phyloP scores from a whole-genome alignment of 2,329 filamentous ascomycete species.

The Ceratocystis lukuohia region DNA sequence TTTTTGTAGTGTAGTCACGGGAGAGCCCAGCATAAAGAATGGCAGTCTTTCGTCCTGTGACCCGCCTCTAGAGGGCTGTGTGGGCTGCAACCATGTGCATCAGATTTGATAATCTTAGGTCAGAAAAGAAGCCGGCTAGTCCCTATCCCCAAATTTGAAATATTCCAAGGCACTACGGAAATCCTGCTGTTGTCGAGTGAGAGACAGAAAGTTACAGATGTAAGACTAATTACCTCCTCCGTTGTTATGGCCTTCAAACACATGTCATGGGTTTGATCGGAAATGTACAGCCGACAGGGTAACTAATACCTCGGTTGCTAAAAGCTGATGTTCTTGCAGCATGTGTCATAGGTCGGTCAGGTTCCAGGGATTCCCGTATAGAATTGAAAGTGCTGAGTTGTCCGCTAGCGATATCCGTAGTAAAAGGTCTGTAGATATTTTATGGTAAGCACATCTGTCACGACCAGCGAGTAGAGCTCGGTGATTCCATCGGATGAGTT shows the following conservation, averaged over 20 bases:
- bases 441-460: constrained; percentile 41
- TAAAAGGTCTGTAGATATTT: constrained; percentile 24
- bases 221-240: constrained; percentile 36
- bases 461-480: constrained; percentile 38
- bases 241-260: constrained; percentile 25
- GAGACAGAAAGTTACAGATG: constrained; percentile 40
- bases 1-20: constrained; percentile 21
- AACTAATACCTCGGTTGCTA: constrained; percentile 33
- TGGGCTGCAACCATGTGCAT: too few species aligned
- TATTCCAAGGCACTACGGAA: too few species aligned
- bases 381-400: too few species aligned
- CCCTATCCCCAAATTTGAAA: too few species aligned
- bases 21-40: too few species aligned
- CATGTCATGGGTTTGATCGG: constrained; percentile 25
- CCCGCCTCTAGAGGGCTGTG: too few species aligned
- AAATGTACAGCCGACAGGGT: constrained; percentile 35
- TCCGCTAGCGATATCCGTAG: too few species aligned
- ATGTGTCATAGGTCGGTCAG: constrained; percentile 26
- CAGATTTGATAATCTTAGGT: too few species aligned
- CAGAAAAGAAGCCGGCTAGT: too few species aligned
- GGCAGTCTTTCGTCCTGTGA: too few species aligned
- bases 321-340: constrained; percentile 38
- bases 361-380: too few species aligned
- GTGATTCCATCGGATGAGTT: constrained; percentile 38
- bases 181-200: constrained; percentile 26